Percentiles rank a stretch among this genome's conserved stretches.
Conservation (phyloP, 345 rosid species). For the Gossypium arboreum region DNA sequence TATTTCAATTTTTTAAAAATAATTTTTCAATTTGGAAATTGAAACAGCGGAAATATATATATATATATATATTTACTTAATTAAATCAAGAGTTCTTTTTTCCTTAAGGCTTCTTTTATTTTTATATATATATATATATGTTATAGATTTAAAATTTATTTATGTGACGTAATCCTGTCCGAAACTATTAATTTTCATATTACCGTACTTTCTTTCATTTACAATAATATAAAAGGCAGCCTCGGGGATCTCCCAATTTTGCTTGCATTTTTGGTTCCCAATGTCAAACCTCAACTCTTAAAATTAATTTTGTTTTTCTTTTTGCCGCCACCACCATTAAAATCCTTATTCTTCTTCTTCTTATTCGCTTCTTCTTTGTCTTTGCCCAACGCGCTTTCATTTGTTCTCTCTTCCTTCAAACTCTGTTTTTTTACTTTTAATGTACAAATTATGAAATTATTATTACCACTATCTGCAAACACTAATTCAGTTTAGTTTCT, state of each 20-base stretch:
- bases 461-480: slow-evolving; percentile 3
- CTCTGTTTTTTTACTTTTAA: not conserved
- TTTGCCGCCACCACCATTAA: slow-evolving; percentile 15
- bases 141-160: too few species aligned
- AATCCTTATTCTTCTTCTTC: not conserved
- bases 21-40: too few species aligned
- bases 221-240: not conserved
- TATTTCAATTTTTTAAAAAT: too few species aligned
- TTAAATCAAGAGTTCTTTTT: too few species aligned
- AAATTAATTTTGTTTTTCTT: not conserved
- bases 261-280: slow-evolving; percentile 5
- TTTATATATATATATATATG: not conserved
- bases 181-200: not conserved
- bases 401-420: not conserved
- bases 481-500: not conserved
- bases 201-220: not conserved
- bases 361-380: not conserved
- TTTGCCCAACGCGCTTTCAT: slow-evolving; percentile 3
- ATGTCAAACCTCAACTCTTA: not conserved
- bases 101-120: too few species aligned
- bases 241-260: not conserved
- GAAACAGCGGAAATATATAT: too few species aligned
- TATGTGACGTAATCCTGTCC: not conserved
- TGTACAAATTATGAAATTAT: not conserved
- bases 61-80: too few species aligned